These are phyloP conservation scores for Pyrus communis DNA, from an alignment of 306 rosid genomes.

Conservation along the genomic window DNA sequence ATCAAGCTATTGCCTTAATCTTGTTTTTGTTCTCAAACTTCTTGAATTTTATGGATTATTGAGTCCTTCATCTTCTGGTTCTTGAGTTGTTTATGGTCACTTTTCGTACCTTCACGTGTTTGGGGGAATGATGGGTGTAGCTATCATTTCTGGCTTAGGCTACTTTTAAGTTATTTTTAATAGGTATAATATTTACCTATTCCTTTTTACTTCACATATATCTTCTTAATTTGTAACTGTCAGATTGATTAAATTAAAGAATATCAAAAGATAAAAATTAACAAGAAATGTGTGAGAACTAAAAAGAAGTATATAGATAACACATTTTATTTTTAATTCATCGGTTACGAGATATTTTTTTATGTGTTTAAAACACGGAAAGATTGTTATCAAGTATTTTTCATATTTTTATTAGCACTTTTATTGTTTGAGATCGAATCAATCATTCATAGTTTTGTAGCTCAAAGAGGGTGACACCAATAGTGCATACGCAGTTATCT, in stretches of 20 bases:
- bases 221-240: fast-evolving
- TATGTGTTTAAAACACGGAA: no score
- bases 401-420: neutral
- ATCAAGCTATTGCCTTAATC: neutral
- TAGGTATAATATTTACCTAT: no score
- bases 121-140: neutral
- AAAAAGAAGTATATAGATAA: fast-evolving
- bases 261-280: fast-evolving
- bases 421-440: neutral
- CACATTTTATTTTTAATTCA: no score
- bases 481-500: neutral
- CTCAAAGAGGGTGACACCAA: no score
- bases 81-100: neutral
- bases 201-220: no score
- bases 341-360: no score
- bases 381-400: neutral
- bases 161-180: neutral
- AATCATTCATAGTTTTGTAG: neutral
- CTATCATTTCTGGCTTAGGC: neutral
- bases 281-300: fast-evolving
- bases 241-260: no score
- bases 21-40: neutral
- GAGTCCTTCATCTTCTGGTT: neutral
- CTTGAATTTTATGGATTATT: neutral
- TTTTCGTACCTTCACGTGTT: neutral